Percentiles rank a stretch among this genome's conserved stretches.
phyloP scores from a whole-genome alignment of 352 stramenopile species.

The Pythium rhizo-oryzae region DNA sequence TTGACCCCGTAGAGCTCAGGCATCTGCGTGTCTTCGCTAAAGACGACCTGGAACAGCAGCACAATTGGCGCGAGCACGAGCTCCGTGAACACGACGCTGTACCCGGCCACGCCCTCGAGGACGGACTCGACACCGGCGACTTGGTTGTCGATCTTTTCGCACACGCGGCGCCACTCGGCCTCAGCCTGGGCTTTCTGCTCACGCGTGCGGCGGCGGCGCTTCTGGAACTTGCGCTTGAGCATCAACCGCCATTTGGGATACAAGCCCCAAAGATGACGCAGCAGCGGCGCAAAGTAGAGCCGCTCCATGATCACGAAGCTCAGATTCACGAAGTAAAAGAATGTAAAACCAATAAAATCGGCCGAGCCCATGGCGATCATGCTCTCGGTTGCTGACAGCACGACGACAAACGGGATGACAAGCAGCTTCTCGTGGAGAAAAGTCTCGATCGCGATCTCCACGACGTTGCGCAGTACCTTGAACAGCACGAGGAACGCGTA shows the following conservation, averaged over 20 bases:
- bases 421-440: slow-evolving; percentile 93
- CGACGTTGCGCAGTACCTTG: slow-evolving; percentile 83
- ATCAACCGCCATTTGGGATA: slow-evolving; percentile 93
- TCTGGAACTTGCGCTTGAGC: slow-evolving; percentile 73
- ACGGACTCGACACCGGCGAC: slow-evolving; percentile 94
- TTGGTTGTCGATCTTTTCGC: slow-evolving; percentile 94
- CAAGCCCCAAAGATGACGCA: slow-evolving; percentile 77
- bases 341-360: slow-evolving; percentile 96
- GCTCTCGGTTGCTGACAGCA: slow-evolving; percentile 90
- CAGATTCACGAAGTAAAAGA: slow-evolving; percentile 95
- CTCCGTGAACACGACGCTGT: slow-evolving; percentile 90
- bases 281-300: slow-evolving; percentile 92
- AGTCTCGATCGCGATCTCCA: slow-evolving; percentile 85
- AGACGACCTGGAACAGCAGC: slow-evolving; percentile 90
- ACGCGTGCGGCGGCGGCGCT: slow-evolving; percentile 75
- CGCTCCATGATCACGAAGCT: slow-evolving; percentile 92
- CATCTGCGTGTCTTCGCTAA: slow-evolving; percentile 91
- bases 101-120: slow-evolving; percentile 89
- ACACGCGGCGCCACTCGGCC: slow-evolving; percentile 91
- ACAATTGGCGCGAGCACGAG: slow-evolving; percentile 88
- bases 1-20: slow-evolving; percentile 92
- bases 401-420: slow-evolving; percentile 88
- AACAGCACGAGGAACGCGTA: slow-evolving; percentile 92
- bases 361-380: slow-evolving; percentile 95
- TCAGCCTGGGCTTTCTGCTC: slow-evolving; percentile 94